Evolutionary conservation across 495 filamentous ascomycete species (phyloP), one percentile per base, ranked within the genome.

Genomic region (Hyphodiscus hymeniophilus): DNA sequence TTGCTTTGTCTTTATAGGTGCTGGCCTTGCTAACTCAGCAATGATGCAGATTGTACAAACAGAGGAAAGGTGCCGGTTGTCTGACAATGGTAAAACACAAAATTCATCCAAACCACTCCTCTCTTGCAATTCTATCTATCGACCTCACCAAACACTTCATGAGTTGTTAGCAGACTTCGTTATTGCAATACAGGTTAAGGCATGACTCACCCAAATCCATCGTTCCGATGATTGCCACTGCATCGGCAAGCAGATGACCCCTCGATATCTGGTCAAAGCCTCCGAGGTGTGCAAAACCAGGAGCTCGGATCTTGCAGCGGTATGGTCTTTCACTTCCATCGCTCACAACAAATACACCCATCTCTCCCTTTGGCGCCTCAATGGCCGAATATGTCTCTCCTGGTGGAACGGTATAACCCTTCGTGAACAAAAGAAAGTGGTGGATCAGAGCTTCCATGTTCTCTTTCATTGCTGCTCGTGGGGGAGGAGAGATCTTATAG

Each of bases 381-480:
- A 99, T 99, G 24, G 85, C 90, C 7, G 80, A 86, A 71, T 99
- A 99, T 8, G 92, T 99, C 75, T 99, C 92, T 38, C 92, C 92
- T 1, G 92, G 92, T n/a, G 92, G 92, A 7, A 99, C 92, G 33
- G 85, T 77, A 66, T 97, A 99, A 47, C 92, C 92, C 74, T 97
- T 99, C 62, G 89, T 95, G 71, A 89, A 99, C 26, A 99, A 79
- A 40, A 99, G 71, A 76, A 99, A 99, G 74, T 99, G 92, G 69
- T 99, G 92, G 64, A 99, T 99, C 12, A 99, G 76, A 17, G 92
- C 91, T 67, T 99, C 92, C 94, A 99, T 99, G 70, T 99, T 82
- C 76, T 99, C 92, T 76, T 99, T 99, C 92, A 99, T 99, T 55
- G 92, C 94, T n/a, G 82, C 77, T 60, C 92, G 80, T 12, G 92